Base-by-base conservation (phyloP, 1,139 yeast genomes). In the Geotrichum reessii region DNA sequence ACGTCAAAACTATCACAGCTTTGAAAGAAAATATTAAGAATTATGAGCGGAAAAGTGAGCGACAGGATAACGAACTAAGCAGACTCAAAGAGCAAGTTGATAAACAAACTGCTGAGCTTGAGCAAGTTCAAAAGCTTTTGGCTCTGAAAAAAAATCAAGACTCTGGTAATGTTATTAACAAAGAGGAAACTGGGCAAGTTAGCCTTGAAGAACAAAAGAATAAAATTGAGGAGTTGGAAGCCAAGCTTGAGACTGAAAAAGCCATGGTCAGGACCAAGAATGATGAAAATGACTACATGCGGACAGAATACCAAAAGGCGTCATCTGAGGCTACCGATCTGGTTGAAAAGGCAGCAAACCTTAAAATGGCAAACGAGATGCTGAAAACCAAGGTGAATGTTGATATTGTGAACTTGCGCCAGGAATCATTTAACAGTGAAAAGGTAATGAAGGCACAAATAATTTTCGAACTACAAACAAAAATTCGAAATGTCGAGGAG, bases 271-370 rank as follows among this genome's bases (percentile, higher is more conserved):
- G 66, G 58, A 78, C 70, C 67, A 76, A 72, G 65, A 70, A 58
- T 69, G 78, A 72, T 40, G 97, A 90, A 65, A 81, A 78, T 59
- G 81, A 76, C 56, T 90, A 87, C 69, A 86, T 87, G 82, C 72
- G 76, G 9, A 76, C 76, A 47, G 96, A 91, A 70, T 81, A 84
- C 58, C 78, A 77, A 53, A 81, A 84, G 61, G 89, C 95, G 0
- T 68, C 76, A 1, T 71, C 74, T 6, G 81, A 92, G 0, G 80
- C 83, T 0, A 71, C 71, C 6, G 89, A 84, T 17, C 81, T 87
- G 0, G 70, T 73, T 2, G 65, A 67, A 1, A 81, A 79, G 57
- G 75, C 81, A 6, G 69, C 66, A 2, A 71, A 67, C 1, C 64
- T 77, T n/a, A 67, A 72, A 48, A 66, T 66, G 0, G 72, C 71